Conservation (phyloP, 495 filamentous ascomycete species). For the Friedmanniomyces simplex region DNA sequence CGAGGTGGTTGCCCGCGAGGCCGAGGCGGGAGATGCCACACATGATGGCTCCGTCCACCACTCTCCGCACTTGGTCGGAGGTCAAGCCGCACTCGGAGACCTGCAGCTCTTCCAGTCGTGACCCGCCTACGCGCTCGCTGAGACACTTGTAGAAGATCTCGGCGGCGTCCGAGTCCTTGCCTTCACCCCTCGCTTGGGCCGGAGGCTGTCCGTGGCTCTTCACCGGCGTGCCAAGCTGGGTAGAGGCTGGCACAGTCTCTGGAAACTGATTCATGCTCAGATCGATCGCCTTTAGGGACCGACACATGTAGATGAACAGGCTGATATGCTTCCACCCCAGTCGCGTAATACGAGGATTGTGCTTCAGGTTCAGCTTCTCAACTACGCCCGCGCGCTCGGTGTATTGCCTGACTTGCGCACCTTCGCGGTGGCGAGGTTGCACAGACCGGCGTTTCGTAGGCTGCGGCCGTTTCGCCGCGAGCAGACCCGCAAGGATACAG, state of each 20-base stretch:
- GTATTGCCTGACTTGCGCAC: constrained; percentile 37
- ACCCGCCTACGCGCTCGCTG: constrained; percentile 60
- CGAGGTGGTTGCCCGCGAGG: constrained; percentile 70
- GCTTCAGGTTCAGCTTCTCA: constrained; percentile 81
- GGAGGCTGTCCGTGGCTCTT: constrained; percentile 1
- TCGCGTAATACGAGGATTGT: constrained; percentile 68
- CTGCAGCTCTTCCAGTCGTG: constrained; percentile 72
- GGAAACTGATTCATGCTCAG: constrained; percentile 81
- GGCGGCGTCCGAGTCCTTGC: constrained; percentile 37
- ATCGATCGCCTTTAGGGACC: constrained; percentile 76
- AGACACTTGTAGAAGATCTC: constrained; percentile 63
- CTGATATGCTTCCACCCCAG: constrained; percentile 90
- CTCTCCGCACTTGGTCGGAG: constrained; percentile 54
- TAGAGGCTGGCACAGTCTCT: constrained; percentile 24
- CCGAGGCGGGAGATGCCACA: constrained; percentile 68
- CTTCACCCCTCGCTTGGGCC: not conserved
- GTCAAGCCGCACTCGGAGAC: constrained; percentile 67
- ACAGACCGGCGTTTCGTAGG: constrained; percentile 12
- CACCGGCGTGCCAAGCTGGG: constrained; percentile 15
- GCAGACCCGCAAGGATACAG: constrained; percentile 73
- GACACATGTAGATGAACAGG: constrained; percentile 81
- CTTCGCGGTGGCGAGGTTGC: constrained; percentile 9
- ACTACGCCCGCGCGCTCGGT: constrained; percentile 55
- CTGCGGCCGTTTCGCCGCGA: constrained; percentile 63
- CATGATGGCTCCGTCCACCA: constrained; percentile 65